Base-by-base conservation (phyloP, 768 basidiomycete genomes). In the Phaeotremella skinneri region DNA sequence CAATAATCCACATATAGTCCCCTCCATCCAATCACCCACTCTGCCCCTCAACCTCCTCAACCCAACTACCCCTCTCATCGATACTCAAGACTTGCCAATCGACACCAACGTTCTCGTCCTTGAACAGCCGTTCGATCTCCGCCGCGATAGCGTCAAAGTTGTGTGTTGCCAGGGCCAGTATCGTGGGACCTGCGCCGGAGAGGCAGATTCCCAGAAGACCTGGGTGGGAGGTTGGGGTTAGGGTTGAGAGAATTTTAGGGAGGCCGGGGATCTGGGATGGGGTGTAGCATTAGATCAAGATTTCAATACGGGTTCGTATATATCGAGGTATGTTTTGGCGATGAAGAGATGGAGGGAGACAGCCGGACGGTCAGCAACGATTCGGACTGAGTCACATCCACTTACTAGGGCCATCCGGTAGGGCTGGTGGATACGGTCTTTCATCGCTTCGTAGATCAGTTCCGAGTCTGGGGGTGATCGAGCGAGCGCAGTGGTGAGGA, bases 361-460 rank as follows among this genome's bases (percentile, higher is more conserved):
- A n/a, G n/a, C n/a, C n/a, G n/a, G n/a, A n/a, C n/a, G n/a, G n/a
- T n/a, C n/a, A n/a, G n/a, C n/a, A n/a, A n/a, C n/a, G n/a, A n/a
- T n/a, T n/a, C n/a, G 13, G 29, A 27, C 17, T 5, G 14, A 9
- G 45, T 7, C n/a, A n/a, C 16, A 20, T 11, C 51, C 2, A 80
- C 87, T 39, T 73, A 92, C 92, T 57, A 99, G 81, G 26, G 81
- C 76, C 78, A 87, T 91, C 29, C 96, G 86, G 76, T 97, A 98
- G 0, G 96, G 96, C 75, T 99, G 96, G 76, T 99, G 96, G 14
- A 99, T 83, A 52, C 89, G 85, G 79, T 99, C 96, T 72, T 97
- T 94, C 96, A 98, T 98, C 1, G 94, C 94, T 74, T 98, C 94
- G 77, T 94, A 98, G 58, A 98, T 97, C n/a, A 99, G 84, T 21